Evolutionary conservation across 192 early-diverging fungal species (phyloP), one percentile per base, ranked within the genome.

Genomic region (Geranomyces michiganensis): DNA sequence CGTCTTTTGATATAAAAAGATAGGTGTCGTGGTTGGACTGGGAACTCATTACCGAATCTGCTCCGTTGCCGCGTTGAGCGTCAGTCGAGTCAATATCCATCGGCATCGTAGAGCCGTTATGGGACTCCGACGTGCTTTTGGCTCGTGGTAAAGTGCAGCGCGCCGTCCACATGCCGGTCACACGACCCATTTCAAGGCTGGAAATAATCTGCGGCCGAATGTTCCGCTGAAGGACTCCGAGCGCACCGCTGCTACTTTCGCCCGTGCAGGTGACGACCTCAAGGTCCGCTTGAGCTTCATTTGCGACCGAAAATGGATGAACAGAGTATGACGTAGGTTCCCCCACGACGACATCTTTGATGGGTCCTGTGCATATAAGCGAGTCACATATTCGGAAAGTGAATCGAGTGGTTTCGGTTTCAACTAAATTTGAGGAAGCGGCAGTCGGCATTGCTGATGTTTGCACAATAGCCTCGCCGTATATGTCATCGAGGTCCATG

Each of bases 291-390:
- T 71, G 41, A 17, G 32, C n/a, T 48, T 56, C 32, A 4, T 75
- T 66, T 45, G 79, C 32, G 12, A 65, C 49, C 41, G 55, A n/a
- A 61, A 74, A 84, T 17, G 43, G 48, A 47, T 71, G 73, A 1
- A 21, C 65, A 30, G 72, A 74, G 56, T 78, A 79, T 21, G 22
- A 53, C 32, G 71, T 80, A 0, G 86, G 81, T 56, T 84, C 84
- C 19, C 93, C 94, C 29, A 93, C 79, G 10, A 87, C 89, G 77
- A 92, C 85, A 65, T 86, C 90, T 0, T 84, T 78, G 47, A 95
- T 88, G 7, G 94, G 89, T 2, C 94, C 94, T 0, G 89, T 90
- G 65, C 90, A 90, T 17, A 90, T 67, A 0, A 98, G 73, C 12
- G 87, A 85, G 76, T 96, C 95, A 62, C 87, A 87, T 0, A 96